Percentiles rank a stretch among this genome's conserved stretches.
Conservation (phyloP, 257 asterid genomes). For the Salvia miltiorrhiza region DNA sequence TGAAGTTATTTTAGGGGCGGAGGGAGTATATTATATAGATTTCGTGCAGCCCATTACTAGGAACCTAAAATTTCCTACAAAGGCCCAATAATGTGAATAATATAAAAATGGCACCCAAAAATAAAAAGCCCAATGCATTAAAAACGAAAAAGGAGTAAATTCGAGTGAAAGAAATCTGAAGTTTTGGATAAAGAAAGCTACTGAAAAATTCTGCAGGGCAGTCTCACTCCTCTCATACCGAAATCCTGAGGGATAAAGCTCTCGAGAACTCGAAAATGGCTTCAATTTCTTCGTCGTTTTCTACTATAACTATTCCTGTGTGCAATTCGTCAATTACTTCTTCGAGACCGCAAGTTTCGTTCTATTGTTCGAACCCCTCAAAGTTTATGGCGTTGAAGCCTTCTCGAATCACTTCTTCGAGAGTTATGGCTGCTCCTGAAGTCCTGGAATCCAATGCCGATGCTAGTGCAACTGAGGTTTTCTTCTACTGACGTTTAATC, state of each 20-base stretch:
- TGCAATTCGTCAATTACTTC: conserved; percentile 48
- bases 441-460: conserved; percentile 43
- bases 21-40: no score
- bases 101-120: no score
- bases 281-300: conserved; percentile 42
- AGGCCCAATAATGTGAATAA: no score
- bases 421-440: conserved; percentile 60
- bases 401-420: conserved; percentile 33
- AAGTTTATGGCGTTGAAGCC: conserved; percentile 37
- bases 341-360: conserved; percentile 42
- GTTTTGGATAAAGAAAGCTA: conserved; percentile 45
- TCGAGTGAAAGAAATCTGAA: background rate
- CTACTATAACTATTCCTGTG: conserved; percentile 37
- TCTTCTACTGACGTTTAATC: background rate
- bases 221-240: conserved; percentile 17
- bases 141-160: background rate
- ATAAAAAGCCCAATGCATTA: background rate
- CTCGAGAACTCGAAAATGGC: conserved; percentile 35
- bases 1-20: no score
- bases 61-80: no score
- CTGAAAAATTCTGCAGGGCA: conserved; percentile 12
- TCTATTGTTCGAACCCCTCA: conserved; percentile 29
- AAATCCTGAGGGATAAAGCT: conserved; percentile 17
- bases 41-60: no score
- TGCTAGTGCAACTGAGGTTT: conserved; percentile 42